Conservation (phyloP, 1,284 basidiomycete genomes). For the Puccinia hordei region DNA sequence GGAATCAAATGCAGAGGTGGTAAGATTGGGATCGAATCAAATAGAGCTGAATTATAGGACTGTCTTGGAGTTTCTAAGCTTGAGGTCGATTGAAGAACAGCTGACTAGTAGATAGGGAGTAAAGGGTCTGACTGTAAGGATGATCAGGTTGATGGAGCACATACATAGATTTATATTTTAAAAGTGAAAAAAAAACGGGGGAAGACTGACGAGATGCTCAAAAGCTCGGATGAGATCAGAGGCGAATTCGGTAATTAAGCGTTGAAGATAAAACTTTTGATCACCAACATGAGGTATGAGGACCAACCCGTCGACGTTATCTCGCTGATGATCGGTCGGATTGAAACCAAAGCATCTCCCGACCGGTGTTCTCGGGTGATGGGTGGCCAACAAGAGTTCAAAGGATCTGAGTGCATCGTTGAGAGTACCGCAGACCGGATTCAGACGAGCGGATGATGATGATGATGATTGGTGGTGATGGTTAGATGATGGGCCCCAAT, state of each 20-base stretch:
- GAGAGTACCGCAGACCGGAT: background rate
- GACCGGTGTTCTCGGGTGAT: conserved; percentile 40
- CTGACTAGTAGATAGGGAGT: conserved; percentile 25
- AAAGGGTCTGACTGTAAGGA: conserved; percentile 27
- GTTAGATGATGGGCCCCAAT: conserved; percentile 15
- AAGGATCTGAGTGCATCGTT: conserved; percentile 40
- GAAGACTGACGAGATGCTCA: conserved; percentile 28
- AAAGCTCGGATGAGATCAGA: conserved; percentile 34
- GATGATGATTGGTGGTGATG: background rate
- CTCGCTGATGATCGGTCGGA: conserved; percentile 34
- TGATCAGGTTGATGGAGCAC: conserved; percentile 19
- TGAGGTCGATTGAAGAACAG: conserved; percentile 35
- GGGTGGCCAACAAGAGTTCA: conserved; percentile 22
- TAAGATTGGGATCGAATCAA: conserved; percentile 47
- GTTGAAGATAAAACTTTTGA: conserved; percentile 40
- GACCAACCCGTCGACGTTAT: conserved; percentile 33
- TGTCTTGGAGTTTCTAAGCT: conserved; percentile 39
- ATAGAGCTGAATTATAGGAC: conserved; percentile 23
- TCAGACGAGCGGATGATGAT: background rate
- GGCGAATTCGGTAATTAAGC: conserved; percentile 33
- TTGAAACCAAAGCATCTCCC: conserved; percentile 40
- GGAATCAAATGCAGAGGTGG: conserved; percentile 25
- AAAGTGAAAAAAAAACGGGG: background rate
- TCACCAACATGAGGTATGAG: conserved; percentile 44
- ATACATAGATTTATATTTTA: background rate